phyloP scores from a whole-genome alignment of 768 basidiomycete genomes.

The Lentinus tigrinus region DNA sequence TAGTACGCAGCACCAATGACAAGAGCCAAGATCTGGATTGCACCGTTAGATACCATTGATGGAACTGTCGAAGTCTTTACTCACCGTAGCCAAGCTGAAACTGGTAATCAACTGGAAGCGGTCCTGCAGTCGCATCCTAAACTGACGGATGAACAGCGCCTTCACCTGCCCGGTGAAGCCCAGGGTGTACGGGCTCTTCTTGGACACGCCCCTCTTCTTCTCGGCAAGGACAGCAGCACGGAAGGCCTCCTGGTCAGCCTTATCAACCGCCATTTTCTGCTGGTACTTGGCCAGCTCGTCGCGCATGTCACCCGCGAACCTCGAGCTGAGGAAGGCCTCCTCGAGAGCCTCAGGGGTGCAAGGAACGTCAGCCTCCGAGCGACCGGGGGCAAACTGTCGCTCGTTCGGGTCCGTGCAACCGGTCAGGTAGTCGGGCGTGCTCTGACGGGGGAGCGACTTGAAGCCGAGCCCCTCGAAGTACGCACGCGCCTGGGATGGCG shows the following conservation, averaged over 20 bases:
- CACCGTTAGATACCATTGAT: background rate
- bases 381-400: conserved; percentile 70
- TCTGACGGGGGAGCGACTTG: conserved; percentile 75
- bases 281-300: conserved; percentile 57
- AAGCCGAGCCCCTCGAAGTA: conserved; percentile 82
- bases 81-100: conserved; percentile 57
- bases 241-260: conserved; percentile 73
- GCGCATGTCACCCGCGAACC: conserved; percentile 42
- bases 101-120: conserved; percentile 75
- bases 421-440: conserved; percentile 82
- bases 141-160: conserved; percentile 70
- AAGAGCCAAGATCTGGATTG: conserved; percentile 48
- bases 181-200: conserved; percentile 81
- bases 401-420: conserved; percentile 85
- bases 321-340: conserved; percentile 53
- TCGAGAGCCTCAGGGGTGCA: conserved; percentile 70
- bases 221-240: conserved; percentile 70
- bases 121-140: conserved; percentile 73
- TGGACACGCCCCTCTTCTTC: conserved; percentile 76
- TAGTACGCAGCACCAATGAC: conserved; percentile 76
- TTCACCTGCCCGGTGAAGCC: conserved; percentile 73
- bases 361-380: conserved; percentile 57
- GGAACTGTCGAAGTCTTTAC: conserved; percentile 27
- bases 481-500: conserved; percentile 64
- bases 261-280: conserved; percentile 53